Evolutionary conservation across 2,329 filamentous ascomycete species (phyloP).

Genomic region (Fusarium sterilihyphosum): DNA sequence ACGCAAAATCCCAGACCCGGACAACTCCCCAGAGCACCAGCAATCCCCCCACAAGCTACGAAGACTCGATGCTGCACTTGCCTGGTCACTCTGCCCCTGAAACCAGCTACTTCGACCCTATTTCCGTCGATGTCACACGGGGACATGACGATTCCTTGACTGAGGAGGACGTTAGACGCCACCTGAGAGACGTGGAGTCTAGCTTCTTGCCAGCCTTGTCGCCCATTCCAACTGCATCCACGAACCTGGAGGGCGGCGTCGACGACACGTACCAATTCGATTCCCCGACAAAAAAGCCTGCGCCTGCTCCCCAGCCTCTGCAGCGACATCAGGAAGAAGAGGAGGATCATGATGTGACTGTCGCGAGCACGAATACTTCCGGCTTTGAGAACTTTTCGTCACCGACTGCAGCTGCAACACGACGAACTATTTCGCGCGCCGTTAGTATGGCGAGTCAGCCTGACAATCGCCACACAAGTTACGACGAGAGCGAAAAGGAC

Average conservation of each 20-base stretch:
- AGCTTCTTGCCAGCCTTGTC: constrained; percentile 70
- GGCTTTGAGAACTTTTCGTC: constrained; percentile 64
- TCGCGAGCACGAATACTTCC: constrained; percentile 57
- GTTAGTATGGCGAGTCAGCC: constrained; percentile 56
- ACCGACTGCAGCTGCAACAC: constrained; percentile 64
- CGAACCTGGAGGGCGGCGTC: constrained; percentile 47
- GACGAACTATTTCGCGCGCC: constrained; percentile 62
- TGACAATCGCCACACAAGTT: constrained; percentile 37
- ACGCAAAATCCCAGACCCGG: constrained; percentile 12
- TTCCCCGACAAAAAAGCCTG: constrained; percentile 46
- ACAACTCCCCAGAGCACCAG: constrained; percentile 1
- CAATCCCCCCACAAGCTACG: constrained; percentile 14
- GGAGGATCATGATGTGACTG: constrained; percentile 42
- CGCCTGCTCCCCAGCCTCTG: constrained; percentile 40
- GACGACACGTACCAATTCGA: constrained; percentile 72
- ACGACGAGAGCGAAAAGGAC: constrained; percentile 40
- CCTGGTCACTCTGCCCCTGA: constrained; percentile 45
- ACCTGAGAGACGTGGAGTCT: constrained; percentile 72
- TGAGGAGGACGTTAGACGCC: constrained; percentile 63
- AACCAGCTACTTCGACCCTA: constrained; percentile 56
- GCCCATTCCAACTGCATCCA: constrained; percentile 60
- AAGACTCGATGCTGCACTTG: constrained; percentile 29
- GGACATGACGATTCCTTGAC: constrained; percentile 59
- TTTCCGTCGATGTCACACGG: constrained; percentile 49
- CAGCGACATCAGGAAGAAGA: constrained; percentile 11